phyloP scores from a whole-genome alignment of 2,329 filamentous ascomycete species.

The Chrysoporthe austroafricana region DNA sequence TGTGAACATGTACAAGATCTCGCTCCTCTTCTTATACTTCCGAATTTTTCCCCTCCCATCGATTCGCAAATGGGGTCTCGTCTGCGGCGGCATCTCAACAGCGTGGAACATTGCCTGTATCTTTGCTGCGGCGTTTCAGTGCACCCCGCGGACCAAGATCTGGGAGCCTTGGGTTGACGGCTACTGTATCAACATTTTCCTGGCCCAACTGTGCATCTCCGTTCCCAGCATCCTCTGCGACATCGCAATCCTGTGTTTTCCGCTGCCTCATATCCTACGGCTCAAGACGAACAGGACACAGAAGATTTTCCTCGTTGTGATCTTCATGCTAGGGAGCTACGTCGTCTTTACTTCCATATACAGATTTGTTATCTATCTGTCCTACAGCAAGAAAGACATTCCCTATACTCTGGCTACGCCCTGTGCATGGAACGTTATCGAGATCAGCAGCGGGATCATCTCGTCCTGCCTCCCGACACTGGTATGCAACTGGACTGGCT shows the following conservation, averaged over 20 bases:
- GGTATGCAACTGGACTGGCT: not conserved
- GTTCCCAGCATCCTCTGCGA: constrained; percentile 21
- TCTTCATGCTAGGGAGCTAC: constrained; percentile 22
- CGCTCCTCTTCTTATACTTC: constrained; percentile 24
- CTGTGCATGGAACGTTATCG: constrained; percentile 20
- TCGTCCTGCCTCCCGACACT: constrained; percentile 21
- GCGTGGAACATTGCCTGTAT: constrained; percentile 22
- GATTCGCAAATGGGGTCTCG: constrained; percentile 17
- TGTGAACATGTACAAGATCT: constrained; percentile 22
- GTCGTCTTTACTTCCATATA: constrained; percentile 25
- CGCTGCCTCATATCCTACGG: constrained; percentile 19
- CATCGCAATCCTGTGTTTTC: constrained; percentile 18
- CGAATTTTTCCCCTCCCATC: constrained; percentile 19
- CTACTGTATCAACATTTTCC: constrained; percentile 21
- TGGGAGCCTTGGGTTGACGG: constrained; percentile 22
- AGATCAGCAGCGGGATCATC: constrained; percentile 23
- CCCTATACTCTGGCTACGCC: constrained; percentile 31
- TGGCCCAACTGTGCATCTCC: constrained; percentile 20
- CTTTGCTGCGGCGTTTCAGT: constrained; percentile 22
- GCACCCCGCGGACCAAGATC: constrained; percentile 19
- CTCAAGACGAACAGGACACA: constrained; percentile 24
- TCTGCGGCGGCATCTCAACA: constrained; percentile 21
- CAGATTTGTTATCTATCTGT: constrained; percentile 17
- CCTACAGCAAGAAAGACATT: constrained; percentile 11
- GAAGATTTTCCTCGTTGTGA: constrained; percentile 18